Evolutionary conservation across 768 basidiomycete species (phyloP), one percentile per base, ranked within the genome.

Genomic region (Amanita rubescens): DNA sequence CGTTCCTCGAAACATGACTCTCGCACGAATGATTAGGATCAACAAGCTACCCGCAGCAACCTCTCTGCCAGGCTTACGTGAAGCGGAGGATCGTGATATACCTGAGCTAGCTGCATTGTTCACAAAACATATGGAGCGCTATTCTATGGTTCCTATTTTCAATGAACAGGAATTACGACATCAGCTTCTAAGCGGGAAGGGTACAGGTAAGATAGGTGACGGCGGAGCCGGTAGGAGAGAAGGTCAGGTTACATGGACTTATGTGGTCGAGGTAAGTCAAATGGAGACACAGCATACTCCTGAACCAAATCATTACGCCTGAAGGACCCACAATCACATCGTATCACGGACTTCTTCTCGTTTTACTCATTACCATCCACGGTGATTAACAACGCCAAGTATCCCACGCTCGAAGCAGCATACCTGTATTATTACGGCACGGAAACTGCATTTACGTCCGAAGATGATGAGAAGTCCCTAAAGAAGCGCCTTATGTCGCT

Each of bases 331-430:
- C 69, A 79, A 54, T 87, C 87, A 2, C 81, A 87, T 55, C 77
- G 78, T 57, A 85, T 99, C 61, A 97, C 95, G 1, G 96, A 99
- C 70, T 89, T 94, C 64, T 87, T 97, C 70, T 94, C 95, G 8
- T 95, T 98, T 74, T 99, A 96, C 68, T 90, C 90, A 12, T 81
- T 99, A 20, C 95, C 96, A 0, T 98, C 95, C 4, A 89, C 92
- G 1, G 84, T 98, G 56, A 91, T 98, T 65, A 78, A 81, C 49
- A 82, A 81, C 59, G 57, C 75, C n/a, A 88, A 84, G 58, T 71
- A 93, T 63, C 75, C 78, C 17, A 62, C 81, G 25, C 79, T 99
- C 37, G 85, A 99, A 59, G 95, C 94, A 0, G 95, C 92, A 10
- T 99, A 98, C 69, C 75, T 97, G 20, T 98, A 82, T 69, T 98